Evolutionary conservation across 345 rosid genomes (phyloP).

Genomic region (Isatis tinctoria): DNA sequence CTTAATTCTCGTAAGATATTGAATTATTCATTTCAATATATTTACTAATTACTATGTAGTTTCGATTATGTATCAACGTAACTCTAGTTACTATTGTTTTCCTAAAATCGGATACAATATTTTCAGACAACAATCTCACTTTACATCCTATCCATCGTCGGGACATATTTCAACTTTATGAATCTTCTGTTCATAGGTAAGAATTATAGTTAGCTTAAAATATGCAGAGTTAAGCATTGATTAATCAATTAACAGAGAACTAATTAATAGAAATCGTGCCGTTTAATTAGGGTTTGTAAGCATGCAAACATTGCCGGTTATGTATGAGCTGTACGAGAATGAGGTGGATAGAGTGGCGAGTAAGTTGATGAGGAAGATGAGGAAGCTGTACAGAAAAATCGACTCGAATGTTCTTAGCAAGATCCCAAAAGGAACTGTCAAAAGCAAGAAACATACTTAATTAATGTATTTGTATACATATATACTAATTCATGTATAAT

Average conservation of each 20-base stretch:
- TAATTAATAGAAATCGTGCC: neutral
- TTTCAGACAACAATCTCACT: slow-evolving; percentile 47
- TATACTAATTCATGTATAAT: too few relatives aligned
- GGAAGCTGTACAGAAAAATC: slow-evolving; percentile 41
- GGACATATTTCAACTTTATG: slow-evolving; percentile 62
- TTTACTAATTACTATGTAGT: neutral
- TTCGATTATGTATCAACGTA: neutral
- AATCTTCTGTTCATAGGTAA: slow-evolving; percentile 77
- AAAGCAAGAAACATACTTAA: slow-evolving; percentile 50
- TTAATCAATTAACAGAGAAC: neutral
- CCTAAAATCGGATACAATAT: neutral
- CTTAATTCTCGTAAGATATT: slow-evolving; percentile 51
- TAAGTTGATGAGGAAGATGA: slow-evolving; percentile 33
- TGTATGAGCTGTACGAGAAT: slow-evolving; percentile 55
- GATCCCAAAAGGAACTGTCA: slow-evolving; percentile 75
- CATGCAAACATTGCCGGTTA: slow-evolving; percentile 59
- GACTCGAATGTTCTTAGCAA: slow-evolving; percentile 62
- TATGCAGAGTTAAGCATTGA: neutral
- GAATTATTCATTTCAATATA: neutral
- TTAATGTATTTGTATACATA: neutral
- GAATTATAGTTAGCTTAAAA: neutral
- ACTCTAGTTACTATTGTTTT: neutral
- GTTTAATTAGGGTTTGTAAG: slow-evolving; percentile 42
- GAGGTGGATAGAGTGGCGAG: slow-evolving; percentile 54
- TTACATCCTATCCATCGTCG: slow-evolving; percentile 64